phyloP scores from a whole-genome alignment of 768 basidiomycete species.

The Pleurotus sapidus region DNA sequence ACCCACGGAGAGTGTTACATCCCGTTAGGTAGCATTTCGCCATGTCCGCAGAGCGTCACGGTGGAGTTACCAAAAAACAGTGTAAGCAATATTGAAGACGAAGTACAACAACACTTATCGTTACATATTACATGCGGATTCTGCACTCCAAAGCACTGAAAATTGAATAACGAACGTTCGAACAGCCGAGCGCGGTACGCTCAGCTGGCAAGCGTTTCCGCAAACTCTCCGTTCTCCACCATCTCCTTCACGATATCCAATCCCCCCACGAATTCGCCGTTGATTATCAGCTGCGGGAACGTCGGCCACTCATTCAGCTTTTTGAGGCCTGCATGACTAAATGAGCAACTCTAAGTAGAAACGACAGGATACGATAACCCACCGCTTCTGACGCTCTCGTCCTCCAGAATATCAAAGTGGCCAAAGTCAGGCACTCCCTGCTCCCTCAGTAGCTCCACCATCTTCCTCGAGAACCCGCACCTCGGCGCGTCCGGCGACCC shows the following conservation, averaged over 20 bases:
- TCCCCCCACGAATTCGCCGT: conserved; percentile 94
- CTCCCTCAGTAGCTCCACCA: conserved; percentile 63
- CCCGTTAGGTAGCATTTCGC: too few species aligned
- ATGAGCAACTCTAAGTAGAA: neutral
- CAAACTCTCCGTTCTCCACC: conserved; percentile 76
- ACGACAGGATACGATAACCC: conserved; percentile 16
- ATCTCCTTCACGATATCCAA: conserved; percentile 91
- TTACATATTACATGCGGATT: too few species aligned
- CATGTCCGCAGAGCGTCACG: too few species aligned
- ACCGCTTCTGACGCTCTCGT: conserved; percentile 83
- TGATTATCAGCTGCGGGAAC: conserved; percentile 81
- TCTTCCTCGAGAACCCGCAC: conserved; percentile 84
- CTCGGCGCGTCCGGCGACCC: conserved; percentile 73
- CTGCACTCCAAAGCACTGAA: neutral
- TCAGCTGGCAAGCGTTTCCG: conserved; percentile 32
- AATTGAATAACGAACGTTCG: neutral
- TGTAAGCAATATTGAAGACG: too few species aligned
- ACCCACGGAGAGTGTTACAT: too few species aligned
- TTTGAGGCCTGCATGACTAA: conserved; percentile 50
- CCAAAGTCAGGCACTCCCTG: conserved; percentile 60
- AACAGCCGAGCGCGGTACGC: neutral
- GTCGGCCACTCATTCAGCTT: conserved; percentile 89
- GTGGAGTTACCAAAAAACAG: too few species aligned
- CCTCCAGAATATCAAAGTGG: conserved; percentile 80
- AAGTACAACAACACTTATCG: too few species aligned